phyloP scores from a whole-genome alignment of 1,139 yeast genomes.

The Yamadazyma sp. region DNA sequence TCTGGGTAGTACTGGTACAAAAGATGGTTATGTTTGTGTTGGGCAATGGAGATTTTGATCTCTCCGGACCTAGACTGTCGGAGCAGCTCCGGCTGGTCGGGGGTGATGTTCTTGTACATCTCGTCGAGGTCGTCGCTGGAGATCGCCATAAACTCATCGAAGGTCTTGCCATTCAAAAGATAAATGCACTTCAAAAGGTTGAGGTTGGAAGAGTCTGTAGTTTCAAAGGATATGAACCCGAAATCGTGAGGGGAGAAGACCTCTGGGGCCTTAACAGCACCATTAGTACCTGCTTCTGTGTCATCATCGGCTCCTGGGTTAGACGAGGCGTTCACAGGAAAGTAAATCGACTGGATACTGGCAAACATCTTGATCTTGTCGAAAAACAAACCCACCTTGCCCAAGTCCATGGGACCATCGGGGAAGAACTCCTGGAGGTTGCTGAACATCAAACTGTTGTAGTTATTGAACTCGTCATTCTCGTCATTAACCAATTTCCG shows the following conservation, averaged over 20 bases:
- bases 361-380: constrained; percentile 38
- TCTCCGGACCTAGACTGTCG: constrained; percentile 24
- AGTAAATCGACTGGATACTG: constrained; percentile 41
- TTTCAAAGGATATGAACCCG: constrained; percentile 33
- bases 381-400: constrained; percentile 23
- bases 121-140: constrained; percentile 16
- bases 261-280: background rate
- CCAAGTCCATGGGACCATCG: constrained; percentile 15
- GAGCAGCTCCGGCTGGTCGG: too few species aligned
- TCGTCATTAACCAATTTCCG: constrained; percentile 18
- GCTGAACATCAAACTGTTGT: constrained; percentile 43
- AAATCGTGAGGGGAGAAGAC: constrained; percentile 22
- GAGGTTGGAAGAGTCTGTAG: constrained; percentile 16
- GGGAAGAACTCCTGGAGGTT: constrained; percentile 38
- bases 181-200: constrained; percentile 32
- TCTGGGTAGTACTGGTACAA: constrained; percentile 21
- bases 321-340: constrained; percentile 28
- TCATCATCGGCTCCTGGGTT: constrained; percentile 6
- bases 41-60: constrained; percentile 35
- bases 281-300: constrained; percentile 14
- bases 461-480: constrained; percentile 23
- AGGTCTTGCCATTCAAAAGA: constrained; percentile 28
- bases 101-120: constrained; percentile 15
- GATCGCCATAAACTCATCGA: constrained; percentile 25
- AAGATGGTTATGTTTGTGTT: constrained; percentile 40